Conservation (phyloP, 495 filamentous ascomycete species). For the Parathielavia hyrcaniae region DNA sequence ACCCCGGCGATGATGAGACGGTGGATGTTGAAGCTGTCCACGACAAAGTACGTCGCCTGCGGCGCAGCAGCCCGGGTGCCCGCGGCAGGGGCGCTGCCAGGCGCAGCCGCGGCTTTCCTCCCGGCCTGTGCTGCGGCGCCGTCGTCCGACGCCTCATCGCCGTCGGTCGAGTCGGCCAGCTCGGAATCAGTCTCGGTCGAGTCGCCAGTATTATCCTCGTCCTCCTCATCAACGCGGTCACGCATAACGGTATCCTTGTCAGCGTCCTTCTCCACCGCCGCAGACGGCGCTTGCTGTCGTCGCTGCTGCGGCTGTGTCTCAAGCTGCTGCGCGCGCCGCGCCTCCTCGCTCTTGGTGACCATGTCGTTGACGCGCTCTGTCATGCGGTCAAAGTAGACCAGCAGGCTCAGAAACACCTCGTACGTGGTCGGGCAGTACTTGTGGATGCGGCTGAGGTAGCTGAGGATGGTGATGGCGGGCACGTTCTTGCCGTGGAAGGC, state of each 20-base stretch:
- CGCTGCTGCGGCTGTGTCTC: constrained; percentile 20
- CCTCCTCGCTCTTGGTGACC: constrained; percentile 42
- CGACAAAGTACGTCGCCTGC: constrained; percentile 72
- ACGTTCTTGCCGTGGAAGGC: constrained; percentile 99
- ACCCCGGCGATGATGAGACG: constrained; percentile 95
- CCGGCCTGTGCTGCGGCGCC: constrained; percentile 20
- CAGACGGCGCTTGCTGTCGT: constrained; percentile 15
- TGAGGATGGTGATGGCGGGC: constrained; percentile 91
- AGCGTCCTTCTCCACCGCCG: neutral
- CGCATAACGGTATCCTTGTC: constrained; percentile 36
- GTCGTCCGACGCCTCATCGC: constrained; percentile 24
- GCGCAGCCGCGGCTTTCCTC: constrained; percentile 13
- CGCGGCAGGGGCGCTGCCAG: neutral
- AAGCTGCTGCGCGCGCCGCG: constrained; percentile 26
- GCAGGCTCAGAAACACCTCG: constrained; percentile 89
- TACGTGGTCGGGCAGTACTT: constrained; percentile 99
- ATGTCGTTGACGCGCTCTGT: constrained; percentile 82
- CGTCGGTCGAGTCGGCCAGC: constrained; percentile 35
- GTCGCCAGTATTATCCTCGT: constrained; percentile 14
- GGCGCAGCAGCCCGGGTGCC: neutral
- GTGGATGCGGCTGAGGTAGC: constrained; percentile 93
- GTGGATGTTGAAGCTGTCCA: constrained; percentile 99
- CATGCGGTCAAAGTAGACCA: constrained; percentile 99
- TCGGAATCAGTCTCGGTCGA: constrained; percentile 38
- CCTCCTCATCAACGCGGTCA: constrained; percentile 28